Evolutionary conservation across 345 rosid genomes (phyloP).

Genomic region (Eucalyptus tenuipes): DNA sequence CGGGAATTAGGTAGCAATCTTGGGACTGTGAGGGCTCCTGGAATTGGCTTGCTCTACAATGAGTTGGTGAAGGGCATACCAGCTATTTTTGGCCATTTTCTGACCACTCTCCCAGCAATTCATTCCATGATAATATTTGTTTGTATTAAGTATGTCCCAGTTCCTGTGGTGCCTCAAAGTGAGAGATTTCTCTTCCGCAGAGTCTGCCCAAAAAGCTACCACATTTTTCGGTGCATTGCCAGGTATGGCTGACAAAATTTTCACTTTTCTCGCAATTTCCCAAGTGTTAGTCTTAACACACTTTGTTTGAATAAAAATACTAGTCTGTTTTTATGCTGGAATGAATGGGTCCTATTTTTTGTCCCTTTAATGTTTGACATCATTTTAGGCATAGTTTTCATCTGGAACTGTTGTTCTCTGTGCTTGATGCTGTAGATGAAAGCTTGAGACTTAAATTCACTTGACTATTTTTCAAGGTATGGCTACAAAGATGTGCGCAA

Average conservation of each 20-base stretch:
- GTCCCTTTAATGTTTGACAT: neutral
- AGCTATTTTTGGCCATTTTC: slow-evolving; percentile 93
- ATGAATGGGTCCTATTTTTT: neutral
- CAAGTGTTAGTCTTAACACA: neutral
- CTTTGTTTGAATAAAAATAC: neutral
- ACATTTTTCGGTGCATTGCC: slow-evolving; percentile 95
- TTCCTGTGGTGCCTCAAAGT: slow-evolving; percentile 88
- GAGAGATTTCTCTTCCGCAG: slow-evolving; percentile 96
- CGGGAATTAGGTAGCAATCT: slow-evolving; percentile 87
- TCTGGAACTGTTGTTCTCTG: neutral
- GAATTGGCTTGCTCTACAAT: slow-evolving; percentile 91
- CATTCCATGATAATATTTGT: slow-evolving; percentile 98
- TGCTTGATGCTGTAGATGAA: neutral
- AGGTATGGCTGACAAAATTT: slow-evolving; percentile 31
- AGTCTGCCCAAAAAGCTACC: slow-evolving; percentile 81
- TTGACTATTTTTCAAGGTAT: slow-evolving; percentile 37
- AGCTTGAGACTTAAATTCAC: neutral
- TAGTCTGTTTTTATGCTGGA: neutral
- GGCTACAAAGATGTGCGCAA: slow-evolving; percentile 95
- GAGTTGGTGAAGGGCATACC: slow-evolving; percentile 94
- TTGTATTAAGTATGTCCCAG: slow-evolving; percentile 90
- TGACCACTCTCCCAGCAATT: slow-evolving; percentile 93
- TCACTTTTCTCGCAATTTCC: neutral
- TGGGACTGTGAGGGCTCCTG: slow-evolving; percentile 97
- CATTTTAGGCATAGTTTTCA: neutral